Base-by-base conservation (phyloP, 371 early-diverging fungal species). In the Mortierella sp. region DNA sequence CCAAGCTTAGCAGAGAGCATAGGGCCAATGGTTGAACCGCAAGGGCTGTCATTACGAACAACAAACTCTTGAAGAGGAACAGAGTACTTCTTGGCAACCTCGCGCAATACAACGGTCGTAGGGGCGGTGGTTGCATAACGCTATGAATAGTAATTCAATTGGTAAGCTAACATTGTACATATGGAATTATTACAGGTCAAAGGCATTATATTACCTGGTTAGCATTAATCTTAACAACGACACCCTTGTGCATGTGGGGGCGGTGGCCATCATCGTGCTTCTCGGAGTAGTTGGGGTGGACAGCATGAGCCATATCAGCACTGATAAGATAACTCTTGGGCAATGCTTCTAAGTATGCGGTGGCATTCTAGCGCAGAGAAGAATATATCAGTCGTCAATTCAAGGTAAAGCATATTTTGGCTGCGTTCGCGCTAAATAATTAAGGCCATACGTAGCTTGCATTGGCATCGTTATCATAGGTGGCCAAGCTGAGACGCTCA, bases 1-100 rank as follows among this genome's bases (percentile, higher is more conserved):
- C 99, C 99, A 34, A 98, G 88, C 75, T 96, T 93, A 17, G 97
- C 93, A 73, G 93, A 93, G 40, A 99, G 86, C 92, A 99, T 95
- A 51, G 99, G 99, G 0, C 99, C 98, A 78, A 99, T 99, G 28
- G 98, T 97, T 34, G 94, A 93, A 3, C 98, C 98, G 80, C 98
- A 97, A 12, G 96, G 89, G 56, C 92, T 92, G 79, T 99, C 99
- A 75, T 97, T 97, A 68, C 97, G 90, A 34, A 97, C 96, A 54
- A 95, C 93, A 88, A 96, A 96, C 88, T 97, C 97, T 73, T 97
- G 97, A 61, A 97, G 83, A n/a, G 95, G 96, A 32, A 96, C 90
- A 42, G 82, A 75, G 69, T 91, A 89, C 70, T 87, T 87, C 61
- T 89, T 85, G 64, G 96, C 98, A 37, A 94, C 83, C 63, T 94